Evolutionary conservation across 2,329 filamentous ascomycete species (phyloP).

Genomic region (Alternaria novae-zelandiae): DNA sequence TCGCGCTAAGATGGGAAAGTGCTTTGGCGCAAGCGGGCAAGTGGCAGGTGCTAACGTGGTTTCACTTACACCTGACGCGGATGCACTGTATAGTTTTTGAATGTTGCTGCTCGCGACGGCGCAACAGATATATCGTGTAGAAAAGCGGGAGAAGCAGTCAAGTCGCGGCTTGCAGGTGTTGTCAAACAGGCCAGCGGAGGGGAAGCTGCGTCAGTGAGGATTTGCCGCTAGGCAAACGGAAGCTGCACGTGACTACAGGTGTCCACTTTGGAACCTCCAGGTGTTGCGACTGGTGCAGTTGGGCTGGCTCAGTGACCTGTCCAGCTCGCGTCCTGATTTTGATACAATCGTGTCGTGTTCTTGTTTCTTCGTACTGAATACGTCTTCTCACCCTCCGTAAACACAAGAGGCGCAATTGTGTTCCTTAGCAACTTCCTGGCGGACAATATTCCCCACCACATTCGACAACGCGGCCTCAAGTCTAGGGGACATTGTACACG

Average conservation of each 20-base stretch:
- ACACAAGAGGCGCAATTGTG: background rate
- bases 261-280: constrained; percentile 33
- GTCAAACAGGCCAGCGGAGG: background rate
- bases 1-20: constrained; percentile 18
- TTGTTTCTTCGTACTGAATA: background rate
- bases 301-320: constrained; percentile 12
- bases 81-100: background rate
- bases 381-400: background rate
- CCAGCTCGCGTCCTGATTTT: background rate
- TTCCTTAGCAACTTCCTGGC: constrained; percentile 17
- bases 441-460: constrained; percentile 28
- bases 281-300: constrained; percentile 26
- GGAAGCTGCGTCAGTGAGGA: constrained; percentile 19
- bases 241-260: constrained; percentile 27
- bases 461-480: constrained; percentile 12
- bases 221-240: constrained; percentile 19
- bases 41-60: background rate
- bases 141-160: background rate
- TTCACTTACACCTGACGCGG: background rate
- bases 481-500: background rate
- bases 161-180: background rate
- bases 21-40: constrained; percentile 11
- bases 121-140: background rate
- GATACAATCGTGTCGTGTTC: background rate
- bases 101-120: background rate